These are phyloP conservation scores for Chaetomiaceae sp. DNA, from an alignment of 2,329 filamentous ascomycete species.

Conservation along the genomic window DNA sequence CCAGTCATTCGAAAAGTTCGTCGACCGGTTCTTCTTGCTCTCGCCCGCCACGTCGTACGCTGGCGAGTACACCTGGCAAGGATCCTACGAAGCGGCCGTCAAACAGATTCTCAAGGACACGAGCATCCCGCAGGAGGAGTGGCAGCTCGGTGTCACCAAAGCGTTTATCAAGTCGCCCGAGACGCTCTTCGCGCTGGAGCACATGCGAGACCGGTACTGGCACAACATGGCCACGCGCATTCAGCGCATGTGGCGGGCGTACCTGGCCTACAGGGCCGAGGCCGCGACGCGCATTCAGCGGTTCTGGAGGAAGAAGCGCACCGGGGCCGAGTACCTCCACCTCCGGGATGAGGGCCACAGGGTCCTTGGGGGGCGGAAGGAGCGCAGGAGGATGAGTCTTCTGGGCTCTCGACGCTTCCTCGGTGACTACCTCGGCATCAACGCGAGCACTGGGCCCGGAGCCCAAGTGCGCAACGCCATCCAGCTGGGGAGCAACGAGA, in stretches of 20 bases:
- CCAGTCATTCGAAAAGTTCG: conserved; percentile 96
- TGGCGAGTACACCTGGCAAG: conserved; percentile 94
- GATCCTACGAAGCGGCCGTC: conserved; percentile 79
- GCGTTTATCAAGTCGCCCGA: conserved; percentile 98
- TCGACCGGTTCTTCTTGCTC: conserved; percentile 92
- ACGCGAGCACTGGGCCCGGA: conserved; percentile 73
- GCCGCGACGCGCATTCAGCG: conserved; percentile 91
- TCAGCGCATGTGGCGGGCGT: conserved; percentile 95
- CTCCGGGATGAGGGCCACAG: conserved; percentile 83
- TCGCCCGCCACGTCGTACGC: conserved; percentile 94
- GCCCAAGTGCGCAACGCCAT: conserved; percentile 74
- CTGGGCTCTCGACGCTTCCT: conserved; percentile 88
- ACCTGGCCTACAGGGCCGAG: conserved; percentile 86
- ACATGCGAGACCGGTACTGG: conserved; percentile 98
- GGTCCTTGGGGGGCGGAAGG: conserved; percentile 79
- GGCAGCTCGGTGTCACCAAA: conserved; percentile 94
- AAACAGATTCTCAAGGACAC: conserved; percentile 94
- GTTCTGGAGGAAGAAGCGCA: conserved; percentile 91
- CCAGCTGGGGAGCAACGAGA: conserved; percentile 67
- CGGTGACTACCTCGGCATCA: conserved; percentile 90
- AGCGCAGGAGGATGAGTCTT: conserved; percentile 85
- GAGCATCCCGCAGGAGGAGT: conserved; percentile 90
- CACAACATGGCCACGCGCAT: conserved; percentile 99
- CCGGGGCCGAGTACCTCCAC: conserved; percentile 83
- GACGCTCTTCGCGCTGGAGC: conserved; percentile 91